Percentiles rank a stretch among this genome's conserved stretches.
phyloP scores from a whole-genome alignment of 768 basidiomycete genomes.

The Lentinula aciculospora region DNA sequence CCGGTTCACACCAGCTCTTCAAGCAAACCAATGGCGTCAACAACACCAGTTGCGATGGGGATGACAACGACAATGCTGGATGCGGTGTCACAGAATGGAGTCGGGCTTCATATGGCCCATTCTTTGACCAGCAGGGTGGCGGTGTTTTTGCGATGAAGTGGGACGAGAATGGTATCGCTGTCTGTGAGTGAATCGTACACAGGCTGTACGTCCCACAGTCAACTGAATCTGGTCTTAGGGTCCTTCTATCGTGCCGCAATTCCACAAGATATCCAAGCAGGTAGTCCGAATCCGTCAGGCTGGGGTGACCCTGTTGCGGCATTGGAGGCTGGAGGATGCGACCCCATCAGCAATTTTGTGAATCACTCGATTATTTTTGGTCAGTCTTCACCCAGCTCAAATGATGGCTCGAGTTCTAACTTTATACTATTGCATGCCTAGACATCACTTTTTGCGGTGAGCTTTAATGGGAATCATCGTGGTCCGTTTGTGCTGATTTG shows the following conservation, averaged over 20 bases:
- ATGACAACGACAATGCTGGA: conserved; percentile 55
- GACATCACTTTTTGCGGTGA: conserved; percentile 82
- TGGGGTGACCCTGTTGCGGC: conserved; percentile 69
- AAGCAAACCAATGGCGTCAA: conserved; percentile 44
- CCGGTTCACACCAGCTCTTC: not conserved
- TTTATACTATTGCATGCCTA: conserved; percentile 18
- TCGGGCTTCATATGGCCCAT: conserved; percentile 75
- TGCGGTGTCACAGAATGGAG: conserved; percentile 80
- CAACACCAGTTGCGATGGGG: conserved; percentile 51
- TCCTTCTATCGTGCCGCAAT: conserved; percentile 79
- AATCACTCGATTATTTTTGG: conserved; percentile 77
- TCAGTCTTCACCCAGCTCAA: conserved; percentile 26
- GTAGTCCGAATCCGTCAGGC: conserved; percentile 55
- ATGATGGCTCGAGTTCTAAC: not conserved
- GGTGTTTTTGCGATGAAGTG: conserved; percentile 90
- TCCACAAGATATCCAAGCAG: conserved; percentile 57
- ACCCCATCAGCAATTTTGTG: conserved; percentile 51
- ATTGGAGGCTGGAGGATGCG: conserved; percentile 47
- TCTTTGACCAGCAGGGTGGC: conserved; percentile 74
- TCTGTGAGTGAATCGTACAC: conserved; percentile 44
- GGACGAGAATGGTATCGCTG: conserved; percentile 70
- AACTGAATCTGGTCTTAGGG: conserved; percentile 36
- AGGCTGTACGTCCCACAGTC: not conserved
- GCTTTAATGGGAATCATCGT: conserved; percentile 11
- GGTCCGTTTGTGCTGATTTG: conserved; percentile 4